Evolutionary conservation across 2,329 filamentous ascomycete genomes (phyloP).

Genomic region (Elsinoe ampelina): DNA sequence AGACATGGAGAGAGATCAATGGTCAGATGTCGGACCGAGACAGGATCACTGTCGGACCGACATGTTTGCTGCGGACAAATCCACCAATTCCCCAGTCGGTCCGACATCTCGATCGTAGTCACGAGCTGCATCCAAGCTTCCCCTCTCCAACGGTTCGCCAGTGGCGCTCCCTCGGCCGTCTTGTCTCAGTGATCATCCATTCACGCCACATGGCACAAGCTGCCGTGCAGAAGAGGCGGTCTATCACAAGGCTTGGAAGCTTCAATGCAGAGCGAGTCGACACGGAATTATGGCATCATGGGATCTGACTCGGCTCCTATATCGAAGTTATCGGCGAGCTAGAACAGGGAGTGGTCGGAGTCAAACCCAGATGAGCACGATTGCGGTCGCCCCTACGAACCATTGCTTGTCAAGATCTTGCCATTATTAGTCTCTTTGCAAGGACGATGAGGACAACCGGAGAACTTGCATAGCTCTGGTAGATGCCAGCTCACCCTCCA

Average conservation of each 20-base stretch:
- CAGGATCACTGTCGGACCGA: not conserved
- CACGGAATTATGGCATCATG: not conserved
- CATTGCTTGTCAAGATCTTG: too few species aligned
- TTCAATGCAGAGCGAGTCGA: not conserved
- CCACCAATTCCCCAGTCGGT: not conserved
- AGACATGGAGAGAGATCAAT: not conserved
- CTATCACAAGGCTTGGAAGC: too few species aligned
- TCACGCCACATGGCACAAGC: not conserved
- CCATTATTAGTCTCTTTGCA: too few species aligned
- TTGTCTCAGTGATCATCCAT: not conserved
- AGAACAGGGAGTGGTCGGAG: too few species aligned
- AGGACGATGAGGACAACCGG: not conserved
- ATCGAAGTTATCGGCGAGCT: too few species aligned
- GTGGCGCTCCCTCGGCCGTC: not conserved
- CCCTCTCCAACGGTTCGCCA: not conserved
- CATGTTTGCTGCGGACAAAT: not conserved
- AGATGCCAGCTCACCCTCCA: not conserved
- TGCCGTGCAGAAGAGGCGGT: not conserved
- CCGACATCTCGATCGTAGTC: not conserved
- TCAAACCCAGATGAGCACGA: not conserved
- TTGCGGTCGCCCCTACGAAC: not conserved
- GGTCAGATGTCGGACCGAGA: not conserved
- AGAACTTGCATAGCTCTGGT: not conserved
- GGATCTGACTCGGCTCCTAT: not conserved
- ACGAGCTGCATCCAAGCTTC: slow-evolving; percentile 6